Conservation (phyloP, 164 flowering plant genomes). For the grape (Vitis vinifera) region DNA sequence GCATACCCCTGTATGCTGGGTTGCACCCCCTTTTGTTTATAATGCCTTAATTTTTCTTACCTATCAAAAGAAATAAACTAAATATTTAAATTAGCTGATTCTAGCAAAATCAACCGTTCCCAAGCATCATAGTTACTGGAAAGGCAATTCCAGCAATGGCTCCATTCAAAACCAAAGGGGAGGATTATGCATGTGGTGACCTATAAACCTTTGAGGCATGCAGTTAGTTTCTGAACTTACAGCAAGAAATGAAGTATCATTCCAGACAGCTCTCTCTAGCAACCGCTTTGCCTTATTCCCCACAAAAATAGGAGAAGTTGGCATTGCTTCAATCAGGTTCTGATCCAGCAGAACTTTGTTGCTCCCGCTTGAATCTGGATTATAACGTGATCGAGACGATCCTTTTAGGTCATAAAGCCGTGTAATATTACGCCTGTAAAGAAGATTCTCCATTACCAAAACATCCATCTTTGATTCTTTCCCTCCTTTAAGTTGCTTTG, state of each 20-base stretch:
- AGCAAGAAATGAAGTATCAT: conserved; percentile 55
- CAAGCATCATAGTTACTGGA: background rate
- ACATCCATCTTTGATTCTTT: conserved; percentile 52
- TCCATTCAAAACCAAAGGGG: background rate
- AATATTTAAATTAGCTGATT: background rate
- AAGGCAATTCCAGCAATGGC: background rate
- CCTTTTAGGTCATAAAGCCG: conserved; percentile 56
- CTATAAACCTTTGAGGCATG: background rate
- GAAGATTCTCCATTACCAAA: conserved; percentile 59
- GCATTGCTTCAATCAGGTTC: conserved; percentile 52
- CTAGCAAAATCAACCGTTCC: background rate
- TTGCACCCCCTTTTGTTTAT: background rate
- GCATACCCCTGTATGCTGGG: too few species aligned
- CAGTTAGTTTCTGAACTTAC: conserved; percentile 27
- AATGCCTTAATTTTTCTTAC: background rate
- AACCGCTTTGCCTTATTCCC: conserved; percentile 52
- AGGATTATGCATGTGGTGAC: background rate
- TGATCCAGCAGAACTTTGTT: conserved; percentile 50
- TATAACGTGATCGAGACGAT: conserved; percentile 48
- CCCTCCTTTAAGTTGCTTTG: conserved; percentile 47
- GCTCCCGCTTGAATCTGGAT: conserved; percentile 42
- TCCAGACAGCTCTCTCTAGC: conserved; percentile 65
- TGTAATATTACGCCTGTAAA: conserved; percentile 34
- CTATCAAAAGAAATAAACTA: background rate
- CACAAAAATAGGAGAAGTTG: conserved; percentile 57